phyloP scores from a whole-genome alignment of 2,329 filamentous ascomycete genomes.

The Exophiala sideris region DNA sequence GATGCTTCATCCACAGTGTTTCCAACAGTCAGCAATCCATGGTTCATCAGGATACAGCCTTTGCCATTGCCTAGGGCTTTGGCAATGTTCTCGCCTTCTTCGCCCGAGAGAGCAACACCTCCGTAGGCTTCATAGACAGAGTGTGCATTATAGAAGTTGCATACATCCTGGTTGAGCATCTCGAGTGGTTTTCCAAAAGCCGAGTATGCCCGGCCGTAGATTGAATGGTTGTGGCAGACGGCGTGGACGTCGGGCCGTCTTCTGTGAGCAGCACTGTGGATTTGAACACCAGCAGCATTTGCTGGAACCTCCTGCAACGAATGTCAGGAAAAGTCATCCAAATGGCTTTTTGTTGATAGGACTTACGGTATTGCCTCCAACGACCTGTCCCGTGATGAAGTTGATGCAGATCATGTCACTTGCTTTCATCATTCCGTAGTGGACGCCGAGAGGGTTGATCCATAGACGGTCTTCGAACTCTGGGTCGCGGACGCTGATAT shows the following conservation, averaged over 20 bases:
- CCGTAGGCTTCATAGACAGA: constrained; percentile 64
- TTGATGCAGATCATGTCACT: constrained; percentile 66
- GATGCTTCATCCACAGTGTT: constrained; percentile 70
- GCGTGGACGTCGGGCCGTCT: constrained; percentile 52
- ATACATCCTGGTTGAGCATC: constrained; percentile 47
- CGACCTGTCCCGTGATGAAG: constrained; percentile 53
- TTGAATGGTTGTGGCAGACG: constrained; percentile 39
- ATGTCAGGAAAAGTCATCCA: not conserved
- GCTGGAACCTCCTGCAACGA: not conserved
- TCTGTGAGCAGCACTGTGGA: constrained; percentile 44
- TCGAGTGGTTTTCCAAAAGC: constrained; percentile 45
- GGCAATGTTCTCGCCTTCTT: constrained; percentile 64
- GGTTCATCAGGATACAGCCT: constrained; percentile 32
- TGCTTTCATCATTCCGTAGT: constrained; percentile 63
- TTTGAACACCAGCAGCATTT: constrained; percentile 45
- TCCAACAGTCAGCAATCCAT: constrained; percentile 58
- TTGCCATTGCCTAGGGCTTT: constrained; percentile 27
- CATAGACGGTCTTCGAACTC: constrained; percentile 61
- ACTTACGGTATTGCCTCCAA: constrained; percentile 54
- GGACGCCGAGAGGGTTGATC: constrained; percentile 62
- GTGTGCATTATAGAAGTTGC: constrained; percentile 50
- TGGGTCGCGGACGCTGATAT: constrained; percentile 65
- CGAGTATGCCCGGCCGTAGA: constrained; percentile 47
- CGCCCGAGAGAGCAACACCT: constrained; percentile 58
- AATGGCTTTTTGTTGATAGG: not conserved